Conservation (phyloP, 2,329 filamentous ascomycete genomes). For the Ophiocordyceps camponoti-leonardi region DNA sequence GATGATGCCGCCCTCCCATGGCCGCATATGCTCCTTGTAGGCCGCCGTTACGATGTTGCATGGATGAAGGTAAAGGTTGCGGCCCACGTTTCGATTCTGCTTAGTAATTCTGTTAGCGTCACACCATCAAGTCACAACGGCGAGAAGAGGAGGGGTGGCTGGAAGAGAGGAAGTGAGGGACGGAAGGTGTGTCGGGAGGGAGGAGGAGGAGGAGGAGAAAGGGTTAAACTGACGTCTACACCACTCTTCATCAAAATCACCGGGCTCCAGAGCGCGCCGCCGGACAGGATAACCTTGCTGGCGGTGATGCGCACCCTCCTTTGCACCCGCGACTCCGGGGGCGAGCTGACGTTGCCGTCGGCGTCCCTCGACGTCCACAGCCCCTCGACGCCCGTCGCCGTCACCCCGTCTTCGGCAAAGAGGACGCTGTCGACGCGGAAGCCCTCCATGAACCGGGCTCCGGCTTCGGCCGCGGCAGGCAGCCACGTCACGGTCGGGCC, state of each 20-base stretch:
- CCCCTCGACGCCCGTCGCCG: constrained; percentile 55
- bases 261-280: constrained; percentile 62
- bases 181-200: too few relatives aligned
- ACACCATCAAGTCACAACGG: neutral
- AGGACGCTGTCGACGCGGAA: constrained; percentile 54
- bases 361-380: constrained; percentile 57
- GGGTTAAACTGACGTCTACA: constrained; percentile 34
- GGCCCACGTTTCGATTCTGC: constrained; percentile 63
- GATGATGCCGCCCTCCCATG: constrained; percentile 61
- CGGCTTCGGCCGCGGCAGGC: constrained; percentile 60
- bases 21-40: constrained; percentile 53
- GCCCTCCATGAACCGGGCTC: constrained; percentile 71
- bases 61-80: constrained; percentile 69
- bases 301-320: constrained; percentile 57
- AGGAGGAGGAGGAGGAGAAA: neutral
- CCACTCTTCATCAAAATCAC: constrained; percentile 63
- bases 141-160: too few relatives aligned
- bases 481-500: constrained; percentile 64
- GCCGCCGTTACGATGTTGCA: constrained; percentile 39
- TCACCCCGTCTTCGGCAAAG: constrained; percentile 42
- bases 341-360: constrained; percentile 37
- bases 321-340: constrained; percentile 26
- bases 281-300: constrained; percentile 64
- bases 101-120: constrained; percentile 5
- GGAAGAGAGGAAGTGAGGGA: too few relatives aligned